Base-by-base conservation (phyloP, 1,139 yeast genomes). In the Sugiyamaella paludigena region DNA sequence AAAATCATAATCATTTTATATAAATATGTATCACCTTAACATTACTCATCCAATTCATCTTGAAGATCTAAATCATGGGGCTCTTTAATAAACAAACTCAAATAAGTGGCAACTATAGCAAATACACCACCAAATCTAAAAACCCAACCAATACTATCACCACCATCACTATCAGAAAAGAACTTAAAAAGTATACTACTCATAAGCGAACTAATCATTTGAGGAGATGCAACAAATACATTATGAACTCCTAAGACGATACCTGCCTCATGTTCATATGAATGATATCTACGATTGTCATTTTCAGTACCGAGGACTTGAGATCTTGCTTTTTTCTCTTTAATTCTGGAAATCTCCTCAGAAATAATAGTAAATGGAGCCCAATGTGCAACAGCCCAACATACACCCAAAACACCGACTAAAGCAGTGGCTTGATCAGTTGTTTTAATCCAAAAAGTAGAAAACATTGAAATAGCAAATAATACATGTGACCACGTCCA, bases 321-420 rank as follows among this genome's bases (percentile, higher is more conserved):
- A 2, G 56, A 52, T 3, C 49, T 38, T n/a, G 54, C 50, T 48
- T 58, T 58, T 44, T 56, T 56, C 40, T 57, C 62, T 41, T 53
- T 52, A 28, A 61, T 45, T 27, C 58, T 46, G 34, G 70, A 64
- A 27, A 70, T 64, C 36, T 70, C 71, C 49, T 68, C 69, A 1
- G 72, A 68, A 8, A 71, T 61, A 4, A 71, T 52, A 1, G 74
- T 62, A 48, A 65, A 71, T 5, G 75, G 75, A 0, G 71, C 72
- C 75, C 75, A 71, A 11, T 67, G 61, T 0, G 71, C 62, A 24
- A 66, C 60, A 1, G 74, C 73, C 75, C 75, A 71, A 10, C 70
- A 56, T 32, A 69, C 52, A 1, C 75, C 75, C 35, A 69, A 60
- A 3, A 65, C 45, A 1, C 64, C 69, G 3, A 70, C 65, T 5